Evolutionary conservation across 108 stramenopile genomes (phyloP).

Genomic region (Skeletonema marinoi): DNA sequence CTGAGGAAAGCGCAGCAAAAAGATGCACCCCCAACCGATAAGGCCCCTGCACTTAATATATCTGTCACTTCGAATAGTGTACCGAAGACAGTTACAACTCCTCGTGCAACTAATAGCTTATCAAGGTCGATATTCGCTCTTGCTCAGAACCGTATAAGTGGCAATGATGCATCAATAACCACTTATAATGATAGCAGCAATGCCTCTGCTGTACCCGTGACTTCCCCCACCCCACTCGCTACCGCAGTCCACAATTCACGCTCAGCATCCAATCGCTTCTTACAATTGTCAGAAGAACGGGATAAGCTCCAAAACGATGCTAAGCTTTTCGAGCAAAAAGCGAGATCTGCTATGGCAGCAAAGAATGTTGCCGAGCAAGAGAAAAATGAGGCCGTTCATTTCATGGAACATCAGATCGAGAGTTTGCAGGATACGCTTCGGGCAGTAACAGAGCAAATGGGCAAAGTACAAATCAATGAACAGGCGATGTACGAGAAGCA

Average conservation of each 20-base stretch:
- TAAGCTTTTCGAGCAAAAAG: slow-evolving; percentile 17
- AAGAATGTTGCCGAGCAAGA: slow-evolving; percentile 5
- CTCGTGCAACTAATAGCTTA: neutral
- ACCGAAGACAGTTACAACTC: neutral
- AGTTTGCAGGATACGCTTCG: slow-evolving; percentile 11
- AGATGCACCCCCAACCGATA: neutral
- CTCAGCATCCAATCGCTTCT: neutral
- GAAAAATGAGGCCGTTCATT: slow-evolving; percentile 11
- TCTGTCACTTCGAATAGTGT: neutral
- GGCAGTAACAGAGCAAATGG: neutral
- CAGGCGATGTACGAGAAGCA: slow-evolving; percentile 9
- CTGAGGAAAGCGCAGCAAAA: neutral
- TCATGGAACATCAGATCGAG: slow-evolving; percentile 16
- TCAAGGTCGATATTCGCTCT: neutral
- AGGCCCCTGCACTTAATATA: neutral
- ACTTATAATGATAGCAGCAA: neutral
- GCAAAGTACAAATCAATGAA: slow-evolving; percentile 6
- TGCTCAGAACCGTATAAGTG: neutral
- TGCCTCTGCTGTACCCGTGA: neutral
- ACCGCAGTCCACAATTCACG: neutral
- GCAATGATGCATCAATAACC: neutral
- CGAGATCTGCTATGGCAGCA: slow-evolving; percentile 16
- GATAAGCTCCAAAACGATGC: slow-evolving; percentile 16
- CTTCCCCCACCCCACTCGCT: neutral
- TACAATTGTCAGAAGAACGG: slow-evolving; percentile 7